phyloP scores from a whole-genome alignment of 352 stramenopile genomes.

The Blastocystis sp. region DNA sequence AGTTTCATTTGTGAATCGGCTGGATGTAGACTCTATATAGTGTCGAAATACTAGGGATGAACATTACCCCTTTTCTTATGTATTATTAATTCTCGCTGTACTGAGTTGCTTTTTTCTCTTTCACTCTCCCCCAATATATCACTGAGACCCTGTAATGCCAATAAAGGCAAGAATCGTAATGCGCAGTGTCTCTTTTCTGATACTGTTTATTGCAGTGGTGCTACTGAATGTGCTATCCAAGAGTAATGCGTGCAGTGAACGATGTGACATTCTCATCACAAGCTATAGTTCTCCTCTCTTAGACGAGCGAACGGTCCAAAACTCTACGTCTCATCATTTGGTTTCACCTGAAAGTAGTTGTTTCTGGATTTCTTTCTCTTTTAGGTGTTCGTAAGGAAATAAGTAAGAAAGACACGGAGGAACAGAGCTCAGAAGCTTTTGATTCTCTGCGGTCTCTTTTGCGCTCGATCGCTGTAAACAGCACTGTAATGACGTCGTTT shows the following conservation, averaged over 20 bases:
- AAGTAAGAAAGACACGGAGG: too few relatives aligned
- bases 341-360: too few relatives aligned
- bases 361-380: too few relatives aligned
- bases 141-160: background rate
- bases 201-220: background rate
- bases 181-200: background rate
- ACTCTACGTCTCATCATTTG: too few relatives aligned
- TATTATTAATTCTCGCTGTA: background rate
- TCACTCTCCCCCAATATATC: too few relatives aligned
- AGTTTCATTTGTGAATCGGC: background rate
- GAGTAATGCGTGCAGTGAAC: background rate
- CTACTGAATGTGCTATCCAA: background rate
- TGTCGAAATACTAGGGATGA: background rate
- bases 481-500: slow-evolving; percentile 11
- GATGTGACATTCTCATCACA: too few relatives aligned
- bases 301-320: too few relatives aligned
- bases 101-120: too few relatives aligned
- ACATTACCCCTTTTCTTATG: background rate
- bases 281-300: too few relatives aligned
- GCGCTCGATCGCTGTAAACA: background rate
- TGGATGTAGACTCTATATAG: background rate
- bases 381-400: too few relatives aligned
- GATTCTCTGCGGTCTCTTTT: background rate
- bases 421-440: background rate
- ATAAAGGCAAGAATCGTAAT: background rate